Evolutionary conservation across 495 filamentous ascomycete genomes (phyloP).

Genomic region (Elaphomyces granulatus): DNA sequence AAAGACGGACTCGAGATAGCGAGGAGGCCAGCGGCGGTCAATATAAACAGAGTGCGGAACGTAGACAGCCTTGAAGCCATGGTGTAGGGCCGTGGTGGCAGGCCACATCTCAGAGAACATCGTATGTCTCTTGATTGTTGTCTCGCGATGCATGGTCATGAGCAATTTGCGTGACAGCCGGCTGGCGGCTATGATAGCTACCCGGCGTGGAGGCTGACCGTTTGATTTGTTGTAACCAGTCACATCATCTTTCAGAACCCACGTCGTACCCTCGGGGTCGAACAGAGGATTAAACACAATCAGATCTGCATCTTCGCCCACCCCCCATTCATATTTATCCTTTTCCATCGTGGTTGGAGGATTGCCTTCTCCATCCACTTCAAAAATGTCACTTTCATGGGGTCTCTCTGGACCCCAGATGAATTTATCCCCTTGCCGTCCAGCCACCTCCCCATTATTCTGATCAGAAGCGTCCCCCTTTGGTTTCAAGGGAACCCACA

Average conservation of each 20-base stretch:
- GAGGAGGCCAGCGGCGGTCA: slow-evolving; percentile 75
- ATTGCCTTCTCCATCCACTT: slow-evolving; percentile 52
- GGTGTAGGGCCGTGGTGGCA: slow-evolving; percentile 70
- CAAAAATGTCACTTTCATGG: slow-evolving; percentile 47
- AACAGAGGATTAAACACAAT: slow-evolving; percentile 92
- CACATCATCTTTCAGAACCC: slow-evolving; percentile 74
- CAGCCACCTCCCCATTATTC: slow-evolving; percentile 26
- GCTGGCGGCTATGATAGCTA: slow-evolving; percentile 74
- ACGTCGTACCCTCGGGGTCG: slow-evolving; percentile 76
- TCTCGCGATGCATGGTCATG: slow-evolving; percentile 79
- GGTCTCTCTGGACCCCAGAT: slow-evolving; percentile 81
- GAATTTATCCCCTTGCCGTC: slow-evolving; percentile 47
- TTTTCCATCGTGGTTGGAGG: slow-evolving; percentile 59
- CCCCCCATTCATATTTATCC: slow-evolving; percentile 76
- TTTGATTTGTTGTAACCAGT: slow-evolving; percentile 70
- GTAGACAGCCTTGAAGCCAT: slow-evolving; percentile 90
- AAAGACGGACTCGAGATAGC: slow-evolving; percentile 66
- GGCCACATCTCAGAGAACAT: slow-evolving; percentile 98
- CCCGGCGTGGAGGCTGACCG: slow-evolving; percentile 60
- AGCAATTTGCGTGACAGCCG: slow-evolving; percentile 74
- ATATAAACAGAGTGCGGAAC: slow-evolving; percentile 85
- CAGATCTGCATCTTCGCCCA: slow-evolving; percentile 83
- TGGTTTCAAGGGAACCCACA: slow-evolving; percentile 42
- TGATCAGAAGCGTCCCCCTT: slow-evolving; percentile 19
- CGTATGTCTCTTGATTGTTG: slow-evolving; percentile 60